Percentiles rank a stretch among this genome's conserved stretches.
phyloP scores from a whole-genome alignment of 2,329 filamentous ascomycete species.

The Colletotrichum australisinense region DNA sequence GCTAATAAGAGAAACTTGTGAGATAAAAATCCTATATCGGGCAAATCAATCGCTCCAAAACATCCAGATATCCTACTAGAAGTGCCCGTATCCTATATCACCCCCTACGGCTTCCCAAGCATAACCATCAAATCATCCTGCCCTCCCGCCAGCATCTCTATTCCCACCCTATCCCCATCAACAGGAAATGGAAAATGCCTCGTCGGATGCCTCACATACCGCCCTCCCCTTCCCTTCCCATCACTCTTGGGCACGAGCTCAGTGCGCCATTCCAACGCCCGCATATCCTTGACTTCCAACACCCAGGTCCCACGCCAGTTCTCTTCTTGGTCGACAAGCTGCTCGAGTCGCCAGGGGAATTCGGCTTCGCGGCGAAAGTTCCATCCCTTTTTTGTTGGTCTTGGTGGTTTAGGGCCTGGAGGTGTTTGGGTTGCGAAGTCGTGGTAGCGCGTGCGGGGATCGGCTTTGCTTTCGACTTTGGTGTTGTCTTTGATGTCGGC shows the following conservation, averaged over 20 bases:
- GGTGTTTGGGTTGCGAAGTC: background rate
- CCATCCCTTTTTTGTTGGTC: constrained; percentile 10
- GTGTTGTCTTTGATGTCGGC: background rate
- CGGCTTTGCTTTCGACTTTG: background rate
- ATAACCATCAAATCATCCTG: constrained; percentile 38
- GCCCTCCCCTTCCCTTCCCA: background rate
- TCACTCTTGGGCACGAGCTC: constrained; percentile 24
- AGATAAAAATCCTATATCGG: too few relatives aligned
- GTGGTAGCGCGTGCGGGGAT: background rate
- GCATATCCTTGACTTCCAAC: constrained; percentile 38
- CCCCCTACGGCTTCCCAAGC: constrained; percentile 29
- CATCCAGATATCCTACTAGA: background rate
- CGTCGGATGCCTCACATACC: constrained; percentile 35
- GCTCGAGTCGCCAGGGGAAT: constrained; percentile 35
- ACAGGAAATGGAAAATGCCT: constrained; percentile 35
- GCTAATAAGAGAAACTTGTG: too few relatives aligned
- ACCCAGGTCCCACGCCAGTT: constrained; percentile 40
- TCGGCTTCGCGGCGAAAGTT: constrained; percentile 14
- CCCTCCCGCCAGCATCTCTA: constrained; percentile 28
- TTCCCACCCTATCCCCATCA: constrained; percentile 1
- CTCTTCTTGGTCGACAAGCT: constrained; percentile 36
- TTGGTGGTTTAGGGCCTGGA: background rate
- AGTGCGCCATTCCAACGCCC: constrained; percentile 36
- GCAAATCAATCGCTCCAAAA: background rate
- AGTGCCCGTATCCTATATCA: background rate